These are phyloP conservation scores for Elsinoe australis DNA, from an alignment of 2,329 filamentous ascomycete species.

Conservation along the genomic window DNA sequence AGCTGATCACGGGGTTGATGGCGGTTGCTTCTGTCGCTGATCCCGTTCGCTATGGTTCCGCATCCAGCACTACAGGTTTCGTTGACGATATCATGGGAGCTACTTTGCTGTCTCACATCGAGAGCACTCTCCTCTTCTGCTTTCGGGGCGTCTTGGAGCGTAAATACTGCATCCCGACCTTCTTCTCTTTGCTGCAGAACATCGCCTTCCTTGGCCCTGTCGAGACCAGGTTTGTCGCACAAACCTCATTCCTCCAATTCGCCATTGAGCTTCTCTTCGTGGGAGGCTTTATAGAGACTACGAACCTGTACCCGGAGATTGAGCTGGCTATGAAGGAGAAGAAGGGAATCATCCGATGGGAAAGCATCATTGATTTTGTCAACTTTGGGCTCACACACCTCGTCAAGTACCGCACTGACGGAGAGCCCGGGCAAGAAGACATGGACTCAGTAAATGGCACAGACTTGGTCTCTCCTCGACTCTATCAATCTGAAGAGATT, in stretches of 20 bases:
- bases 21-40: neutral
- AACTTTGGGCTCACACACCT: neutral
- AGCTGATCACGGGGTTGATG: neutral
- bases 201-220: slow-evolving; percentile 1
- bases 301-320: neutral
- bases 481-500: no score
- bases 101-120: neutral
- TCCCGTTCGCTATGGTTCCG: slow-evolving; percentile 7
- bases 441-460: no score
- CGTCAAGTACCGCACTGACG: neutral
- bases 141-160: neutral
- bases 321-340: no score
- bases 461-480: no score
- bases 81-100: neutral
- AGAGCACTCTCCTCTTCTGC: neutral
- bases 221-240: neutral
- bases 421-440: neutral
- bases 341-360: neutral
- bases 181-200: neutral
- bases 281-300: no score
- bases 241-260: neutral
- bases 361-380: neutral
- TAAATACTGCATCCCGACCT: neutral
- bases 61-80: neutral
- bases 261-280: neutral